Percentiles rank a stretch among this genome's conserved stretches.
Evolutionary conservation across 257 asterid species (phyloP).

Genomic region (Solanum sejunctum): DNA sequence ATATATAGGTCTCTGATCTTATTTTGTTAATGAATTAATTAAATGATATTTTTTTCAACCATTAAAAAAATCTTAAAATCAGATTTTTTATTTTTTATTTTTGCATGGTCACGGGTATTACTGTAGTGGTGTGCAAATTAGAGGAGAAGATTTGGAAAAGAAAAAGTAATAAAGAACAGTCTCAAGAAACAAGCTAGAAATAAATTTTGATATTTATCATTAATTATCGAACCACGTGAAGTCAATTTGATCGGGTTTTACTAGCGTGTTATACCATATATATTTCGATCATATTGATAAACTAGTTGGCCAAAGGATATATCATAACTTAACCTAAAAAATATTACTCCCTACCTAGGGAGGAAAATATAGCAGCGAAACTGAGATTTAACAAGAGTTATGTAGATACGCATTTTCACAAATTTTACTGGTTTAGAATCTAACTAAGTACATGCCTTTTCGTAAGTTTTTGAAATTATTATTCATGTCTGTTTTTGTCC

Average conservation of each 20-base stretch:
- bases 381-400: not conserved
- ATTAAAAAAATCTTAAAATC: not conserved
- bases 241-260: not conserved
- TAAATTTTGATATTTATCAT: too few species aligned
- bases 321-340: too few species aligned
- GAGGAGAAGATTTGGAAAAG: not conserved
- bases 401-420: not conserved
- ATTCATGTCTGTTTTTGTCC: too few species aligned
- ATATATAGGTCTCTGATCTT: not conserved
- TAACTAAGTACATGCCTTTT: too few species aligned
- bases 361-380: not conserved
- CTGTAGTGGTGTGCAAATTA: not conserved
- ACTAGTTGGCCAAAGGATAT: not conserved
- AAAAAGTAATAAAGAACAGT: not conserved
- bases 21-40: not conserved
- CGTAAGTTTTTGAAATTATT: too few species aligned
- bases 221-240: not conserved
- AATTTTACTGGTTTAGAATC: too few species aligned
- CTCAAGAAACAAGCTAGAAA: not conserved
- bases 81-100: not conserved
- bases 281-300: not conserved
- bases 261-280: too few species aligned
- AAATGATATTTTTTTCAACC: not conserved
- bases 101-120: not conserved
- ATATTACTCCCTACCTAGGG: not conserved